Percentiles rank a stretch among this genome's conserved stretches.
These are phyloP conservation scores for Rehmannia glutinosa DNA, from an alignment of 257 asterid genomes.

Conservation along the genomic window DNA sequence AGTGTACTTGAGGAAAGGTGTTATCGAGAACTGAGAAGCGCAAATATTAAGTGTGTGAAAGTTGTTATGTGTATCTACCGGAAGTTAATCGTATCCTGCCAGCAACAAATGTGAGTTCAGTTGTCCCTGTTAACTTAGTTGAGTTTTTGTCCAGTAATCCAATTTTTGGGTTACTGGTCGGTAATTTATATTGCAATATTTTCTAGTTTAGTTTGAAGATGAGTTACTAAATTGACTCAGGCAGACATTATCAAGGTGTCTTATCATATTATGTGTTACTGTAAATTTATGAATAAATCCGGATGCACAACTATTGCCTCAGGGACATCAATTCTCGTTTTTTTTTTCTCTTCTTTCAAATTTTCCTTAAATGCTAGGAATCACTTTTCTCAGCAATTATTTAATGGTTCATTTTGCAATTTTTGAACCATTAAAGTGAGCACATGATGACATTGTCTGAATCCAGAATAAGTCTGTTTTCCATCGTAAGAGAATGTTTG, in stretches of 20 bases:
- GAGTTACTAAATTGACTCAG: conserved; percentile 4
- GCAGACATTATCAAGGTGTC: neutral
- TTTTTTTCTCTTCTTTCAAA: neutral
- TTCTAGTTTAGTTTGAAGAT: conserved; percentile 13
- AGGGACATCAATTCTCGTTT: neutral
- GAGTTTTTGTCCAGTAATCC: conserved; percentile 3
- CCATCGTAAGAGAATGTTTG: neutral
- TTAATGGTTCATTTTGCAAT: conserved; percentile 2
- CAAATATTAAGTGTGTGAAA: conserved; percentile 52
- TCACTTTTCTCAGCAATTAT: conserved; percentile 7
- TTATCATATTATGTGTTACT: neutral
- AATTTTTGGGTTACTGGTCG: conserved; percentile 9
- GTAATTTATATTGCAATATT: neutral
- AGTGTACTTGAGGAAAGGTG: conserved; percentile 74
- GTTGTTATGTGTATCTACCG: conserved; percentile 61
- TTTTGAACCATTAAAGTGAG: conserved; percentile 4
- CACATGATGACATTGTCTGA: neutral
- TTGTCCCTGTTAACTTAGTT: conserved; percentile 18
- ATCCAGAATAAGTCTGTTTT: conserved; percentile 9
- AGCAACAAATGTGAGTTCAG: conserved; percentile 74
- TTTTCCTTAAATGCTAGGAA: neutral
- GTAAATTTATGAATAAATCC: neutral
- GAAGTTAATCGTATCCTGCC: conserved; percentile 61
- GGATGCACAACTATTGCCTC: neutral
- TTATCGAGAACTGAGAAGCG: conserved; percentile 61